Evolutionary conservation across 1,139 yeast genomes (phyloP).

Genomic region (Lodderomyces beijingensis): DNA sequence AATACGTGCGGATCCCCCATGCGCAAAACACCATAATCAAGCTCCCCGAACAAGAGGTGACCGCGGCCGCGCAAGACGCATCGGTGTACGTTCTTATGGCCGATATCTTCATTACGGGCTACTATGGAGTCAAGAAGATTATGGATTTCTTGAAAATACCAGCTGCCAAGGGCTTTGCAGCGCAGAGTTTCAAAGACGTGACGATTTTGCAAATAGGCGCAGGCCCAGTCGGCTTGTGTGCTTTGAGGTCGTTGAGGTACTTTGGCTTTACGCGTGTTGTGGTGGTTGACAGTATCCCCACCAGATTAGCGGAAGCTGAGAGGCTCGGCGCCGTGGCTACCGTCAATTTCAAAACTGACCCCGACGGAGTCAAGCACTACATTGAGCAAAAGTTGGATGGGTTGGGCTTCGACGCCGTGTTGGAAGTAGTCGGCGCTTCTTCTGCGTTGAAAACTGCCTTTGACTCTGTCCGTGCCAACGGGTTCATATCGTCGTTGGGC

Average conservation of each 20-base stretch:
- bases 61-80: conserved; percentile 28
- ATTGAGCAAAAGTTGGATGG: conserved; percentile 28
- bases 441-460: conserved; percentile 49
- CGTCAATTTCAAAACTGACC: conserved; percentile 39
- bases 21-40: conserved; percentile 50
- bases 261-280: conserved; percentile 45
- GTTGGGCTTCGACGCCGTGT: conserved; percentile 52
- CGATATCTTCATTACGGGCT: conserved; percentile 65
- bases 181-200: conserved; percentile 25
- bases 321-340: conserved; percentile 40
- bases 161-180: conserved; percentile 14
- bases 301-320: conserved; percentile 43
- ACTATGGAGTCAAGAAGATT: conserved; percentile 51
- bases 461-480: conserved; percentile 54
- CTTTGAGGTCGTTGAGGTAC: conserved; percentile 41
- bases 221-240: conserved; percentile 65
- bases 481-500: conserved; percentile 57
- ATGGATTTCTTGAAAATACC: conserved; percentile 34
- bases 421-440: conserved; percentile 55
- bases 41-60: conserved; percentile 24
- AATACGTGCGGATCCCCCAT: conserved; percentile 53
- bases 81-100: conserved; percentile 56
- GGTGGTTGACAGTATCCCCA: conserved; percentile 49
- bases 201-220: conserved; percentile 53
- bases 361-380: conserved; percentile 20